Evolutionary conservation across 352 stramenopile species (phyloP).

Genomic region (Globisporangium polare): DNA sequence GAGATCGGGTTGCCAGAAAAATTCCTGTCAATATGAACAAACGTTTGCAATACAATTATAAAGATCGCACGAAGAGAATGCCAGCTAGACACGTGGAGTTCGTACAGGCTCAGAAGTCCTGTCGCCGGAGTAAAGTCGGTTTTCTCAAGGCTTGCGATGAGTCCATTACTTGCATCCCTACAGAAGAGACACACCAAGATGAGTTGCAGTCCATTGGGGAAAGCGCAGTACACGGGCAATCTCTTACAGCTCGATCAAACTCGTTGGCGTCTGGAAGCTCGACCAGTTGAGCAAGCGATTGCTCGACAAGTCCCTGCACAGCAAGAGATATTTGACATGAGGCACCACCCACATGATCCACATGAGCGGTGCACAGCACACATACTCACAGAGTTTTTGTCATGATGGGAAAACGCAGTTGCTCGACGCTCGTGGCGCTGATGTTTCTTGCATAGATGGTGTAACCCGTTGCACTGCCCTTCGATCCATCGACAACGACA

Average conservation of each 20-base stretch:
- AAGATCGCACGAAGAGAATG: too few relatives aligned
- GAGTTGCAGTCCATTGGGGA: not conserved
- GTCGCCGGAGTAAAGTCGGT: constrained; percentile 8
- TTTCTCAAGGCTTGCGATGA: constrained; percentile 3
- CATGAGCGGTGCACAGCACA: not conserved
- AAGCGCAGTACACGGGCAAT: not conserved
- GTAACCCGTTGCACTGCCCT: not conserved
- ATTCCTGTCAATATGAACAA: constrained; percentile 1
- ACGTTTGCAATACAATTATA: too few relatives aligned
- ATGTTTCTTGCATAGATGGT: constrained; percentile 11
- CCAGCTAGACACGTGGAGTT: too few relatives aligned
- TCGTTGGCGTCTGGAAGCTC: not conserved
- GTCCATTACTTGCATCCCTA: constrained; percentile 5
- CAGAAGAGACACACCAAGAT: not conserved
- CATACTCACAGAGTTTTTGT: constrained; percentile 5
- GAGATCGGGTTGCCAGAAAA: constrained; percentile 13
- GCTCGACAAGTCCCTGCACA: constrained; percentile 11
- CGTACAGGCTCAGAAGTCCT: constrained; percentile 5
- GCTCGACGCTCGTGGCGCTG: constrained; percentile 10
- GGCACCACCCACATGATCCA: not conserved
- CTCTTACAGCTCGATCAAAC: constrained; percentile 5
- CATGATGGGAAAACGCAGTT: constrained; percentile 5
- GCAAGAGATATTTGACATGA: not conserved
- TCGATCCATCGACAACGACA: not conserved
- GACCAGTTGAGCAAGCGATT: constrained; percentile 12